Base-by-base conservation (phyloP, 208 protist genomes). In the Wallacemonas sp. region DNA sequence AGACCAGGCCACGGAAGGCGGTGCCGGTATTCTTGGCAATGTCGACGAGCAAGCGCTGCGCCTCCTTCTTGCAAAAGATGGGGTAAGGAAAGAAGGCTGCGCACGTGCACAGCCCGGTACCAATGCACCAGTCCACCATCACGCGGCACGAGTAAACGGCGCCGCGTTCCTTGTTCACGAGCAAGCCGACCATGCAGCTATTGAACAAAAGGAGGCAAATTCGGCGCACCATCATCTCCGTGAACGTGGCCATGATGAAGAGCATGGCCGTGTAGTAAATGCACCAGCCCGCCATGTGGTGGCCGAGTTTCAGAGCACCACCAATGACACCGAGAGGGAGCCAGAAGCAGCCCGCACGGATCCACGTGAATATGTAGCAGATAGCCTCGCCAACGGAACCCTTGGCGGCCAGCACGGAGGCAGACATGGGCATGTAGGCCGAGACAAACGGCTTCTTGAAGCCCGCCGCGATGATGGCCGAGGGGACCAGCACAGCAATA, bases 191-290 rank as follows among this genome's bases (percentile, higher is more conserved):
- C 64, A 85, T 85, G 60, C 85, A 91, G 52, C 52, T 88, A 72
- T 95, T 95, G 73, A 93, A 93, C 3, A 95, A 73, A n/a, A 93
- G 81, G n/a, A 95, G 77, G 62, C 72, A 87, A 50, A 93, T 87
- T 22, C 90, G 84, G 3, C 85, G 79, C 41, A 71, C 74, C 54
- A 89, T 86, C 29, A 64, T 70, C 22, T 93, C 85, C 24, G 87
- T 93, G 50, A 90, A 81, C n/a, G 67, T 33, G 21, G 85, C 90
- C 71, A 93, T 89, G 66, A 95, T 59, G 68, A 95, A 89, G 24
- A 95, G 68, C 19, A 85, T 66, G 9, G 73, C 39, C 0, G 83
- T 85, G 75, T 95, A 95, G 71, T 86, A 91, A 33, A 89, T 44
- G 50, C 74, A 91, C 85, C 87, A 93, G 29, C 37, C 74, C 3